Conservation (phyloP, 225 moss, liverwort and hornwort species). For the Bryum argenteum region DNA sequence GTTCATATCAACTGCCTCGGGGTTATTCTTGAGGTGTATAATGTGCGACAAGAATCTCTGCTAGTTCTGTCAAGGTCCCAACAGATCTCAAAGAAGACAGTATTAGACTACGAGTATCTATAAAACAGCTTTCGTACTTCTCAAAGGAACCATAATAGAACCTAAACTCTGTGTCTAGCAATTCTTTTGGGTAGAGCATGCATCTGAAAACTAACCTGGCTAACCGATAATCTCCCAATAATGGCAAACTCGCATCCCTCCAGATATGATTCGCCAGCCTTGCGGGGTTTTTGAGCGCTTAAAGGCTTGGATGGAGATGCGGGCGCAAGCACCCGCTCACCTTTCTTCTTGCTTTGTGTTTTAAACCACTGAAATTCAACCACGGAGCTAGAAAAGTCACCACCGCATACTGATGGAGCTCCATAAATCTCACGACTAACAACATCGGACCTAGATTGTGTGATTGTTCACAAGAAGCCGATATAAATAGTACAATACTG, state of each 20-base stretch:
- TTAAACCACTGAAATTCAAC: slow-evolving; percentile 53
- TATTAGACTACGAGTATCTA: no score
- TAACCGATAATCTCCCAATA: slow-evolving; percentile 52
- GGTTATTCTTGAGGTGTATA: neutral
- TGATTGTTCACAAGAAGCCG: neutral
- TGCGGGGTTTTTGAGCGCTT: slow-evolving; percentile 36
- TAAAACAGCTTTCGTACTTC: no score
- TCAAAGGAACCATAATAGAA: neutral
- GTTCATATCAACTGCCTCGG: slow-evolving; percentile 11
- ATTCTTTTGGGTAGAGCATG: neutral
- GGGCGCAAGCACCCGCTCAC: slow-evolving; percentile 52
- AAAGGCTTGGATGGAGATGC: slow-evolving; percentile 45
- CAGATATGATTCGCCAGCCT: slow-evolving; percentile 43
- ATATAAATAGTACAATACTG: neutral
- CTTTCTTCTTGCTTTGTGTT: slow-evolving; percentile 57
- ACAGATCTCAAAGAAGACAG: no score
- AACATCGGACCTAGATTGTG: neutral
- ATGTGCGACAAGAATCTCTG: slow-evolving; percentile 18
- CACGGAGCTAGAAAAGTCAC: slow-evolving; percentile 4
- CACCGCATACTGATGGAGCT: slow-evolving; percentile 3
- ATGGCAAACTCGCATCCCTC: slow-evolving; percentile 60
- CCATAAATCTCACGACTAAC: neutral
- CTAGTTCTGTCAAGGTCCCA: neutral
- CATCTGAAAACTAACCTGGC: slow-evolving; percentile 44
- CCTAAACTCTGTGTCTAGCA: neutral